phyloP scores from a whole-genome alignment of 495 filamentous ascomycete species.

The Chaetomium cochliodes region DNA sequence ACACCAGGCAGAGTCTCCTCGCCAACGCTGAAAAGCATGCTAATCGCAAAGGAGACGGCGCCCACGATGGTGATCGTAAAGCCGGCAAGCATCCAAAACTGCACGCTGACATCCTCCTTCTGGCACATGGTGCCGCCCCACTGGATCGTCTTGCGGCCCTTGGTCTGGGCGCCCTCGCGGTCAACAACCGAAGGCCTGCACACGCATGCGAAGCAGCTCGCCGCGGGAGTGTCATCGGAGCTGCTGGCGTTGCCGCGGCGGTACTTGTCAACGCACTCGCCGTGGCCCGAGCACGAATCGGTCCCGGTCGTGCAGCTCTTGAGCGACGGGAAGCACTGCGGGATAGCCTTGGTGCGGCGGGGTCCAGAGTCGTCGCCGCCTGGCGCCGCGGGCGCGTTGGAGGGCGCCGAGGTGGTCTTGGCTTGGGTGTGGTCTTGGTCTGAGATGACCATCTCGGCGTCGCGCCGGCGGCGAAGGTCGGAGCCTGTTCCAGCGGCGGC shows the following conservation, averaged over 20 bases:
- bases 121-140: conserved; percentile 89
- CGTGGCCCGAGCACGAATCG: conserved; percentile 72
- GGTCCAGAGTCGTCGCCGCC: conserved; percentile 20
- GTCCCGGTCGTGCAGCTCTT: conserved; percentile 62
- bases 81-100: conserved; percentile 79
- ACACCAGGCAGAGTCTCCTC: conserved; percentile 78
- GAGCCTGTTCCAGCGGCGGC: conserved; percentile 27
- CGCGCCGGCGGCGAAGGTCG: conserved; percentile 41
- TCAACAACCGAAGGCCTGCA: conserved; percentile 57
- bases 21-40: conserved; percentile 75
- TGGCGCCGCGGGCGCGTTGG: background rate
- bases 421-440: conserved; percentile 18
- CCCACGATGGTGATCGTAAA: conserved; percentile 64
- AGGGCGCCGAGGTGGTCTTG: background rate
- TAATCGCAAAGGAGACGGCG: conserved; percentile 63
- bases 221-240: background rate
- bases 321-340: conserved; percentile 63
- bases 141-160: conserved; percentile 37
- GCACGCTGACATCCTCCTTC: conserved; percentile 83
- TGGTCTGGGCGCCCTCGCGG: conserved; percentile 39
- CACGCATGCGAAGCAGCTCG: conserved; percentile 71
- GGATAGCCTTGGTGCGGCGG: conserved; percentile 39
- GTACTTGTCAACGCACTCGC: conserved; percentile 64
- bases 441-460: conserved; percentile 37
- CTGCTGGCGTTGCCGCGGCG: conserved; percentile 35